Percentiles rank a stretch among this genome's conserved stretches.
Conservation (phyloP, 1,284 basidiomycete genomes). For the Anthracocystis walkeri region DNA sequence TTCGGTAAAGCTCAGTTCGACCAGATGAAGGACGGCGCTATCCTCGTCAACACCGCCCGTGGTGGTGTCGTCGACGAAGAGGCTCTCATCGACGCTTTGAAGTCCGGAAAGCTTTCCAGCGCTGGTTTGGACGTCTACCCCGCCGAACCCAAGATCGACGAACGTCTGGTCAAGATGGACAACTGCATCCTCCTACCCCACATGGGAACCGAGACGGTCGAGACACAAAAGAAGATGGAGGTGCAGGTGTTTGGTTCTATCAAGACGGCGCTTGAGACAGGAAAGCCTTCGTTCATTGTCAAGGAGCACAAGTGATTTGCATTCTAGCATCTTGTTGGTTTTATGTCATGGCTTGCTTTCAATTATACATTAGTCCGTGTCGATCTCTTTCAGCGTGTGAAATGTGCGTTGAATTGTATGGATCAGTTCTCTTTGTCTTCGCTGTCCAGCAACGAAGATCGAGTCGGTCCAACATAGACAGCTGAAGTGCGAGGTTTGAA, state of each 20-base stretch:
- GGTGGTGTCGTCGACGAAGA: conserved; percentile 72
- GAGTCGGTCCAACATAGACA: conserved; percentile 18
- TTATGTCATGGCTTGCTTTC: neutral
- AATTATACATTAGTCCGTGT: conserved; percentile 1
- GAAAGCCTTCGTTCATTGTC: conserved; percentile 48
- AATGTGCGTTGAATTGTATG: conserved; percentile 1
- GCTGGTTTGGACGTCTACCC: conserved; percentile 89
- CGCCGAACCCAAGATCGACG: conserved; percentile 48
- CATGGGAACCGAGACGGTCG: conserved; percentile 55
- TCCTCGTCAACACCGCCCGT: conserved; percentile 72
- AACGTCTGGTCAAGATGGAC: conserved; percentile 45
- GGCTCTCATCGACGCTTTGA: conserved; percentile 57
- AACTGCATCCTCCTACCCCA: conserved; percentile 45
- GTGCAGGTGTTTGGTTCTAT: conserved; percentile 48
- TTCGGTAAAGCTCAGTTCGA: conserved; percentile 70
- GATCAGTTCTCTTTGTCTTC: conserved; percentile 35
- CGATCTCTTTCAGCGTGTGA: neutral
- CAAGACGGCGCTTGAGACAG: conserved; percentile 47
- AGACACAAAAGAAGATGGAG: conserved; percentile 58
- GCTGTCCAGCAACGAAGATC: conserved; percentile 7
- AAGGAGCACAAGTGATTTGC: conserved; percentile 49
- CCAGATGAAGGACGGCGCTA: conserved; percentile 69
- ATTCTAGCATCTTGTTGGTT: neutral
- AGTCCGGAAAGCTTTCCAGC: conserved; percentile 71
- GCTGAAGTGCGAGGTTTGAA: conserved; percentile 40